Conservation (phyloP, 1,284 basidiomycete species). For the Rugosomyces carneus region DNA sequence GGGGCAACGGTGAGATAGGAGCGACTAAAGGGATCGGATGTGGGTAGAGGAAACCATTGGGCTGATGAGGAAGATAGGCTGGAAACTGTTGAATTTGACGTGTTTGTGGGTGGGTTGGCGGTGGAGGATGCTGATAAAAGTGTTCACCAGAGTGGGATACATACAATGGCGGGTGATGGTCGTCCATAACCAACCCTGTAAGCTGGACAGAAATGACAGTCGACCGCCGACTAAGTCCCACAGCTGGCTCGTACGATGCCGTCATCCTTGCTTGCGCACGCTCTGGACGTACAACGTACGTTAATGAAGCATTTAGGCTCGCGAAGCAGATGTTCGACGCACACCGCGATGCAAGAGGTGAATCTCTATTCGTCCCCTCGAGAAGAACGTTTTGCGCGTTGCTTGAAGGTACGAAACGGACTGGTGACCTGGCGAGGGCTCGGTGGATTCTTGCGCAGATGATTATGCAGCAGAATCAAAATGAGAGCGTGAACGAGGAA, state of each 20-base stretch:
- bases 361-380: conserved; percentile 57
- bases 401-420: conserved; percentile 83
- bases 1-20: not conserved
- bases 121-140: conserved; percentile 8
- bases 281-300: conserved; percentile 54
- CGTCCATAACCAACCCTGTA: not conserved
- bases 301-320: conserved; percentile 74
- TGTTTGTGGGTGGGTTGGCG: not conserved
- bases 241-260: conserved; percentile 71
- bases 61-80: not conserved
- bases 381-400: conserved; percentile 74
- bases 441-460: conserved; percentile 93
- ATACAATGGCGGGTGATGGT: conserved; percentile 13
- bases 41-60: conserved; percentile 4
- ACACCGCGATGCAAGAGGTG: conserved; percentile 57
- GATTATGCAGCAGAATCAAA: conserved; percentile 35
- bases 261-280: conserved; percentile 74
- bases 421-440: conserved; percentile 77
- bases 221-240: conserved; percentile 58
- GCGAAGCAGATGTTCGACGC: conserved; percentile 60
- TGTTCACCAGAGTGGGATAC: conserved; percentile 2
- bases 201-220: conserved; percentile 89
- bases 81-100: not conserved
- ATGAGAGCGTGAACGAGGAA: conserved; percentile 55
- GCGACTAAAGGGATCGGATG: not conserved